Base-by-base conservation (phyloP, 345 rosid genomes). In the Citrus mangshanensis region DNA sequence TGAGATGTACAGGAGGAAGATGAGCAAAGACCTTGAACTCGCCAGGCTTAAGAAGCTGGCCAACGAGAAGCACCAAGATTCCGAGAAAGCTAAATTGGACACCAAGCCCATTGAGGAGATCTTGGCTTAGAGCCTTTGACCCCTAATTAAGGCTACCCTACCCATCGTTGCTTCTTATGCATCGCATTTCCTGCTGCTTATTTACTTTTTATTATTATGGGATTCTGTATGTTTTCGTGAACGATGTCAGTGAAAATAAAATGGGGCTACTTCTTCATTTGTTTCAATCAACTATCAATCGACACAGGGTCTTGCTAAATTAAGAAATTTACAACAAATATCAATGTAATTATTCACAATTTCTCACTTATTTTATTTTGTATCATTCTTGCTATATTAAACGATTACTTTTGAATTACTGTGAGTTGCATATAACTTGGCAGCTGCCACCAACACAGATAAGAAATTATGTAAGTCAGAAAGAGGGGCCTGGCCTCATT, bases 1-100 rank as follows among this genome's bases (percentile, higher is more conserved):
- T 0, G 95, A 93, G 85, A 93, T 93, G 97, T 90, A 93, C 84
- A 84, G 88, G 88, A 89, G 85, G 89, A 93, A 93, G 90, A 93
- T 93, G 97, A 85, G 90, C 80, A 88, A 87, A 82, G 97, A 93
- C 85, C 46, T 93, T 2, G 97, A 93, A 86, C 85, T 93, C 6
- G 93, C 97, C 14, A 86, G 89, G 76, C 86, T 89, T 4, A 93
- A 93, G 91, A 93, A 93, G 89, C 82, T 83, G 58, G 95, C 95
- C 46, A 90, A 89, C 83, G 95, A 54, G 58, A 5, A 89, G 81
- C 66, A 88, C 63, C 78, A 81, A 63, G 84, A 79, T 32, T 6
- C n/a, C 19, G 85, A 81, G 78, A 85, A 84, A 37, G 61, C 82
- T 32, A 81, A 86, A 25, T 34, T 80, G 46, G 85, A 82, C 3